Evolutionary conservation across 2,329 filamentous ascomycete species (phyloP).

Genomic region (Ciborinia camelliae): DNA sequence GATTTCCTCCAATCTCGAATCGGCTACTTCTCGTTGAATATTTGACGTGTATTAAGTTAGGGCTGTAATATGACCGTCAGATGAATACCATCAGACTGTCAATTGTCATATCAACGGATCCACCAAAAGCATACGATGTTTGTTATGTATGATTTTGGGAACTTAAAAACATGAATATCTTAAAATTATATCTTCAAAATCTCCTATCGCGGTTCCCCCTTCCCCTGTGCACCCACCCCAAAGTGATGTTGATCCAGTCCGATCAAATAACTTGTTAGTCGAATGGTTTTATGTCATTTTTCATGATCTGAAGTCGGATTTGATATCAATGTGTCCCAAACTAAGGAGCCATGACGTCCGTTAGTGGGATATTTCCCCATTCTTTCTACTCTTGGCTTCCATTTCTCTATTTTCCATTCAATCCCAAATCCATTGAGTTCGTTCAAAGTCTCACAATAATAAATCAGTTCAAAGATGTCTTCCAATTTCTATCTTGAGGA

Average conservation of each 20-base stretch:
- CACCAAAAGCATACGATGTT: too few relatives aligned
- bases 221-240: background rate
- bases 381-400: background rate
- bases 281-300: background rate
- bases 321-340: too few relatives aligned
- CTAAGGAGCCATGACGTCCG: constrained; percentile 7
- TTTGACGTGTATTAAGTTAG: too few relatives aligned
- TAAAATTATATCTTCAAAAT: too few relatives aligned
- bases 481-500: constrained; percentile 22
- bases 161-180: too few relatives aligned
- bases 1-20: too few relatives aligned
- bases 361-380: background rate
- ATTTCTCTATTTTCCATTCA: background rate
- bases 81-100: too few relatives aligned
- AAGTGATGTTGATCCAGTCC: background rate
- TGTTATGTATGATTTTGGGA: too few relatives aligned
- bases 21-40: too few relatives aligned
- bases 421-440: background rate
- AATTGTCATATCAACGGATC: too few relatives aligned
- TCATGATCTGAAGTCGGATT: background rate
- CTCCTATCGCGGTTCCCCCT: background rate
- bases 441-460: background rate
- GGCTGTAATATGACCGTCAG: too few relatives aligned
- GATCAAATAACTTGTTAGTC: background rate
- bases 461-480: background rate